Evolutionary conservation across 2,329 filamentous ascomycete species (phyloP).

Genomic region (Neonectria ditissima): DNA sequence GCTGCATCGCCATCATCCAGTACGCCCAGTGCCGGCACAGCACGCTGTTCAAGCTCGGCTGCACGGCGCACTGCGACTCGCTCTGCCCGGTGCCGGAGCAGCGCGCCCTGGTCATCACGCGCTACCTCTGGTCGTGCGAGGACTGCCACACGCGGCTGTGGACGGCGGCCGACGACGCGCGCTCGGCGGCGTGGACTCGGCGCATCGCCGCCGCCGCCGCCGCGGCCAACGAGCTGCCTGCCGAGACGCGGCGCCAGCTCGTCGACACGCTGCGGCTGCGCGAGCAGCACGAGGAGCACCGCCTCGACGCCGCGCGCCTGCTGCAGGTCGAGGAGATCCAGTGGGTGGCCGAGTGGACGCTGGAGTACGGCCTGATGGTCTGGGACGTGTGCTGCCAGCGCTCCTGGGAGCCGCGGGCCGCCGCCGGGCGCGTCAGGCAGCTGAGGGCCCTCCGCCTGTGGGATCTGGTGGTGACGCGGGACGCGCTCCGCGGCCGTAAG

Average conservation of each 20-base stretch:
- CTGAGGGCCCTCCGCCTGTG: slow-evolving; percentile 32
- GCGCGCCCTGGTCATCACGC: slow-evolving; percentile 33
- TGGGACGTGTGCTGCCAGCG: slow-evolving; percentile 32
- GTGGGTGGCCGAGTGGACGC: slow-evolving; percentile 44
- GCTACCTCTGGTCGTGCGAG: slow-evolving; percentile 47
- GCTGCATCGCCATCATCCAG: slow-evolving; percentile 44
- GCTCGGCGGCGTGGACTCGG: slow-evolving; percentile 26
- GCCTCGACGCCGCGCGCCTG: slow-evolving; percentile 17
- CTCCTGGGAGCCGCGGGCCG: slow-evolving; percentile 1
- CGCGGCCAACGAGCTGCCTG: neutral
- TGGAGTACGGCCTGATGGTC: slow-evolving; percentile 41
- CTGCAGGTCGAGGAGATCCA: slow-evolving; percentile 42
- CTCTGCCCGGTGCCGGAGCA: slow-evolving; percentile 40
- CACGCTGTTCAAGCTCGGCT: slow-evolving; percentile 45
- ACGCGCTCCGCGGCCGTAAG: slow-evolving; percentile 30
- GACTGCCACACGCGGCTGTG: slow-evolving; percentile 36
- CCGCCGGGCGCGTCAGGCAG: slow-evolving; percentile 26
- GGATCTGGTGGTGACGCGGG: slow-evolving; percentile 41
- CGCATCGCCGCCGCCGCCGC: slow-evolving; percentile 4
- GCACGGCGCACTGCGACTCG: slow-evolving; percentile 40
- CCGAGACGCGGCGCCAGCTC: slow-evolving; percentile 4
- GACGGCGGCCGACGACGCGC: slow-evolving; percentile 17
- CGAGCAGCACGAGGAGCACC: slow-evolving; percentile 24
- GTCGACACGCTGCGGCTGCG: slow-evolving; percentile 17
- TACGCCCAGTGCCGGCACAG: slow-evolving; percentile 44